phyloP scores from a whole-genome alignment of 768 basidiomycete genomes.

The Boletus fagicola region DNA sequence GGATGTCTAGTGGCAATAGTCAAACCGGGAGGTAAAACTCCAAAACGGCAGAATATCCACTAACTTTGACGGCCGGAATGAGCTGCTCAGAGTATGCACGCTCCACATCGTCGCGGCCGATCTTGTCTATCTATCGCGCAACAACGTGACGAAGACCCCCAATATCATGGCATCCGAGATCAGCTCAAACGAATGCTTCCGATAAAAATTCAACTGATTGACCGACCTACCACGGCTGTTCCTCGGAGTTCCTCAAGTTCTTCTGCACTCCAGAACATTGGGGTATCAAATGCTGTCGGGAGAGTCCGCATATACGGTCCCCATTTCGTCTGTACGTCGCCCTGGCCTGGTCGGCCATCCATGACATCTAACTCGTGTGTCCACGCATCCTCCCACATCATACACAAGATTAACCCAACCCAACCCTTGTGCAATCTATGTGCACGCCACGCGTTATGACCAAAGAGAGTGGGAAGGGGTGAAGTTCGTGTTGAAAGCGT shows the following conservation, averaged over 20 bases:
- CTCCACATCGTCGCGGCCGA: conserved; percentile 83
- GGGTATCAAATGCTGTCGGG: conserved; percentile 76
- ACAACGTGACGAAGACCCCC: background rate
- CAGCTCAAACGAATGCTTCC: background rate
- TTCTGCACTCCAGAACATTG: conserved; percentile 87
- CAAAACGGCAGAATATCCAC: conserved; percentile 14
- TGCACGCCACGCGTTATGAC: conserved; percentile 61
- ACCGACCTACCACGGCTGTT: conserved; percentile 83
- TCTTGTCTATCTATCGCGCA: conserved; percentile 56
- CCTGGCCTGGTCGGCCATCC: background rate
- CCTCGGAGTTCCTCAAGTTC: conserved; percentile 77
- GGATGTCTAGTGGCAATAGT: conserved; percentile 46
- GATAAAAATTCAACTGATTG: conserved; percentile 1
- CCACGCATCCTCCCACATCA: conserved; percentile 91
- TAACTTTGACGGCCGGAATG: conserved; percentile 67
- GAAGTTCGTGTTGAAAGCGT: conserved; percentile 82
- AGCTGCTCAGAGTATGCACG: conserved; percentile 65
- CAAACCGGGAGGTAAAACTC: background rate
- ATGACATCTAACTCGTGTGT: conserved; percentile 57
- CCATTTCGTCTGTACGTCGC: conserved; percentile 15
- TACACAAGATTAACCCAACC: conserved; percentile 84
- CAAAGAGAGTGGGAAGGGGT: conserved; percentile 56
- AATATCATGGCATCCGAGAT: background rate
- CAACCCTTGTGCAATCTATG: conserved; percentile 68
- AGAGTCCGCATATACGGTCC: conserved; percentile 40